A percentile compares a stretch with the other conserved stretches of the same genome.
phyloP scores from a whole-genome alignment of 148 eudicot species.

The Heliamphora exappendiculata region DNA sequence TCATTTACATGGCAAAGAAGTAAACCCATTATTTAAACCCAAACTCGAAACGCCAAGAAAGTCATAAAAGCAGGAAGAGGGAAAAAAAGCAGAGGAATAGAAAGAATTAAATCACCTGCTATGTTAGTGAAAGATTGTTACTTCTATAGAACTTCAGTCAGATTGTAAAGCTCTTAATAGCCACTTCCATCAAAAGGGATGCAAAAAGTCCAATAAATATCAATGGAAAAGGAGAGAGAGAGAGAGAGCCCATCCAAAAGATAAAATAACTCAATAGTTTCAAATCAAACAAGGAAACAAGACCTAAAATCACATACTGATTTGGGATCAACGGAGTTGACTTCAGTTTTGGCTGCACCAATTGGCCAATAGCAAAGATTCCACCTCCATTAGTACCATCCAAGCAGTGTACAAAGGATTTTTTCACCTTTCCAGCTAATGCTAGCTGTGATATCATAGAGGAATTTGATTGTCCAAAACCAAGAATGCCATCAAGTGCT shows the following conservation, averaged over 20 bases:
- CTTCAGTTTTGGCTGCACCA: constrained; percentile 65
- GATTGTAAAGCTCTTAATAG: background rate
- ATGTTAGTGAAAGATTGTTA: background rate
- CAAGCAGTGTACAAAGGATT: constrained; percentile 85
- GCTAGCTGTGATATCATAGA: constrained; percentile 89
- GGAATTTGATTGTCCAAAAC: constrained; percentile 88
- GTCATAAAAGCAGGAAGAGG: too few species aligned
- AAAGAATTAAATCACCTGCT: background rate
- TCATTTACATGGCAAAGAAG: too few species aligned
- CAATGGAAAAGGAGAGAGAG: background rate
- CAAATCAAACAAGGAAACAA: background rate
- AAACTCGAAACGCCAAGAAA: too few species aligned
- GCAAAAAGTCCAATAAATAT: background rate
- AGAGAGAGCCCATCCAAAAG: background rate
- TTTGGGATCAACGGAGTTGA: constrained; percentile 60
- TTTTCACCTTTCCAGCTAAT: constrained; percentile 57
- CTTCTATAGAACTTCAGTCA: background rate
- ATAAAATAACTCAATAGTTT: background rate
- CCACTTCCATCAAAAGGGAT: background rate
- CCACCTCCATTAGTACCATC: constrained; percentile 79
- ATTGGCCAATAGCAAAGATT: constrained; percentile 80
- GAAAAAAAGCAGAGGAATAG: background rate
- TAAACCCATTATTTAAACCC: too few species aligned
- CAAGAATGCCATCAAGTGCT: constrained; percentile 87
- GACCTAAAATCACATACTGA: constrained; percentile 42